Percentiles rank a stretch among this genome's conserved stretches.
phyloP scores from a whole-genome alignment of 208 protist species.

The Trypanosoma brucei region DNA sequence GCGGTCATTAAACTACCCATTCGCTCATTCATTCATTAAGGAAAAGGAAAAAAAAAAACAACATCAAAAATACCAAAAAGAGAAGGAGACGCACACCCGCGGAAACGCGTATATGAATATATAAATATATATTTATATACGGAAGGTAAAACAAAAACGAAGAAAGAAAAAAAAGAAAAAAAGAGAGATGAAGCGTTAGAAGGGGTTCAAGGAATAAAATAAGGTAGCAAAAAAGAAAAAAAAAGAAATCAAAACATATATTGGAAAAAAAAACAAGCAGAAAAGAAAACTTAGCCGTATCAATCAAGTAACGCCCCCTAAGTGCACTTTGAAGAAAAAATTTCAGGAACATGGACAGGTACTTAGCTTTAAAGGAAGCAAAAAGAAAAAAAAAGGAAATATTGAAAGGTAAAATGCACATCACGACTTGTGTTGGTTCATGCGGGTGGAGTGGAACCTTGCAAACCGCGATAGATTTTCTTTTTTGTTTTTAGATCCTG shows the following conservation, averaged over 20 bases:
- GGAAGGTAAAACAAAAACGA: conserved; percentile 5
- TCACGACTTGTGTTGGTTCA: too few species aligned
- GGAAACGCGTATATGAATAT: too few species aligned
- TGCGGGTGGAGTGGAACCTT: too few species aligned
- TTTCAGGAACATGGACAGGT: conserved; percentile 2
- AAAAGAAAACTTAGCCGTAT: background rate
- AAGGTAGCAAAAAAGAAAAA: background rate
- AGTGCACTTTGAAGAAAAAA: too few species aligned
- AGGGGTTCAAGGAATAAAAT: background rate
- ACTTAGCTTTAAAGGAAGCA: conserved; percentile 4
- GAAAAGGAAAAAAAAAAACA: too few species aligned
- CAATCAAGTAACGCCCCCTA: too few species aligned
- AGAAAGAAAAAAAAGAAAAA: conserved; percentile 10
- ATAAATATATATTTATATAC: background rate
- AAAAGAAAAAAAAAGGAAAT: conserved; percentile 7
- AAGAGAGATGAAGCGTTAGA: background rate
- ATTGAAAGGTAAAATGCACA: background rate
- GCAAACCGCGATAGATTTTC: background rate
- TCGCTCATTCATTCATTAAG: too few species aligned
- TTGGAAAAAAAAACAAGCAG: background rate
- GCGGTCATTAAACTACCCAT: too few species aligned
- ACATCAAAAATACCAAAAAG: too few species aligned
- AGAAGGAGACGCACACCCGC: too few species aligned
- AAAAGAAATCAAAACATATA: background rate
- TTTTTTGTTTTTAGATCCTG: background rate